Evolutionary conservation across 2,329 filamentous ascomycete species (phyloP).

Genomic region (Epichloe aotearoae): DNA sequence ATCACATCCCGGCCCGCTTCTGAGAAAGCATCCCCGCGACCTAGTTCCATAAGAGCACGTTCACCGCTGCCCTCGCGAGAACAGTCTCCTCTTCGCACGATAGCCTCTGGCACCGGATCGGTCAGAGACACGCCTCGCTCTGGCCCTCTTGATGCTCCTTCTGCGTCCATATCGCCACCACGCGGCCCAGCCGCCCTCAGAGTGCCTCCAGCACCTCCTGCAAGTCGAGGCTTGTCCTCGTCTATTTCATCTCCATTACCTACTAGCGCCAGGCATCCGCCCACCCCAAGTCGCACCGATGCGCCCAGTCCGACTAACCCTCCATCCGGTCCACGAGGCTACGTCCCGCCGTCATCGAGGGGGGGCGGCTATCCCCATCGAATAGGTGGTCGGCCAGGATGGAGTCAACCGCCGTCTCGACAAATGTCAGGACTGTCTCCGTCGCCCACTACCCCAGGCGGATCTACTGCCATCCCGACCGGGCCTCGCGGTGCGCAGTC

Average conservation of each 20-base stretch:
- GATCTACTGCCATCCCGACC: slow-evolving; percentile 32
- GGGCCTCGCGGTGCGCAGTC: slow-evolving; percentile 27
- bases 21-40: slow-evolving; percentile 39
- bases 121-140: slow-evolving; percentile 17
- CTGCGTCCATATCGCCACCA: slow-evolving; percentile 32
- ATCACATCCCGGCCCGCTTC: slow-evolving; percentile 38
- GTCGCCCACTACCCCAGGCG: slow-evolving; percentile 26
- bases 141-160: slow-evolving; percentile 15
- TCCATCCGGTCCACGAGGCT: slow-evolving; percentile 42
- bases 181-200: slow-evolving; percentile 41
- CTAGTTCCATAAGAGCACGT: slow-evolving; percentile 30
- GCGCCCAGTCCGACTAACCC: slow-evolving; percentile 34
- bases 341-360: slow-evolving; percentile 28
- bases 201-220: slow-evolving; percentile 33
- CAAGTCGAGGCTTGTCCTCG: slow-evolving; percentile 24
- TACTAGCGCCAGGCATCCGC: slow-evolving; percentile 20
- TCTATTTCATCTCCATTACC: slow-evolving; percentile 23
- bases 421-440: slow-evolving; percentile 22
- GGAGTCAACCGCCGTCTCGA: slow-evolving; percentile 23
- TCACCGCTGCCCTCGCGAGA: slow-evolving; percentile 34
- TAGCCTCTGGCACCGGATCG: slow-evolving; percentile 11
- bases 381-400: slow-evolving; percentile 32
- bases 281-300: slow-evolving; percentile 24
- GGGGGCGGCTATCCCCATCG: slow-evolving; percentile 33
- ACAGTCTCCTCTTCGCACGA: slow-evolving; percentile 20